Base-by-base conservation (phyloP, 768 basidiomycete genomes). In the Auriculariales sp. region DNA sequence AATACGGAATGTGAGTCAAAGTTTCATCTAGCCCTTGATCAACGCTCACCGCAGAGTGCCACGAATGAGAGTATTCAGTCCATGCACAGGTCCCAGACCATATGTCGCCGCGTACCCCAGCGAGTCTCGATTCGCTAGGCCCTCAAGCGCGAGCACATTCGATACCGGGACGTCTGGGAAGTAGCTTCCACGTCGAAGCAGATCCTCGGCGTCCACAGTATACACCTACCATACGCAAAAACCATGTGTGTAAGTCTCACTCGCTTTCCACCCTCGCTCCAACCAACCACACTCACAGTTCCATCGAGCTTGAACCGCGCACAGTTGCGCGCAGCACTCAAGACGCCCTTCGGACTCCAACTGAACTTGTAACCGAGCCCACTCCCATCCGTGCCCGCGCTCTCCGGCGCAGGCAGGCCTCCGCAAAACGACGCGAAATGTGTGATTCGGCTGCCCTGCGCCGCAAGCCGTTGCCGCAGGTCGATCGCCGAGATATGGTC, bases 361-460 rank as follows among this genome's bases (percentile, higher is more conserved):
- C 89, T 88, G 60, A 91, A 91, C 60, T 92, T 94, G 59, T 94
- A 92, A n/a, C 81, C 73, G 9, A 93, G 66, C 2, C 90, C 89
- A n/a, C n/a, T n/a, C n/a, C n/a, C n/a, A 14, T 83, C 77, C 53
- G 69, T 63, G 7, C 59, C 64, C 19, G 71, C 70, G 28, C 62
- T 58, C 35, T 83, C 83, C 0, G 87, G 87, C 1, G 83, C 81
- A 0, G 93, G 93, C 3, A 97, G 69, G 1, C 93, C 93, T 1
- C 93, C 93, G 50, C 93, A 97, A 71, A 93, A 93, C 1, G 88
- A 91, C 1, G 78, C 78, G 62, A 94, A 95, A 0, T 84, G 81
- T 0, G 72, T 59, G 9, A 90, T 70, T 12, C 67, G 61, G 61
- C 78, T 82, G 19, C 70, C 71, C 55, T 77, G 63, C 7, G 63